A percentile compares a stretch with the other conserved stretches of the same genome.
Evolutionary conservation across 1,284 basidiomycete species (phyloP).

Genomic region (Cronartium ribicola): DNA sequence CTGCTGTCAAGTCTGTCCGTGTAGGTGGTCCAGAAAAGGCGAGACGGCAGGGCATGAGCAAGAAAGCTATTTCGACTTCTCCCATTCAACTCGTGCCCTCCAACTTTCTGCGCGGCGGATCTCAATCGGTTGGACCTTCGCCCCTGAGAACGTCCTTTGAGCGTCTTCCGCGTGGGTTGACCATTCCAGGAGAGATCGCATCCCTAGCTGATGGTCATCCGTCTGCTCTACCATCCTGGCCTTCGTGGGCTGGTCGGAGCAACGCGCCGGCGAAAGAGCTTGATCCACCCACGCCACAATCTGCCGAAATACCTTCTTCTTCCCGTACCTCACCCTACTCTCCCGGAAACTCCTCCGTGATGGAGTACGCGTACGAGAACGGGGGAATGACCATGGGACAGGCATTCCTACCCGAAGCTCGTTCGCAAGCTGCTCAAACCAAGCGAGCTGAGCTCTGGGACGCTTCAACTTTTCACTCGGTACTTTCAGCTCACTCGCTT

Average conservation of each 20-base stretch:
- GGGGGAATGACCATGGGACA: background rate
- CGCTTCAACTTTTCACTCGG: background rate
- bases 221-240: background rate
- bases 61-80: background rate
- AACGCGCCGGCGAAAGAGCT: background rate
- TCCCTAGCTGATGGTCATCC: background rate
- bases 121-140: background rate
- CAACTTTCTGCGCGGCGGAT: background rate
- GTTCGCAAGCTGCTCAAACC: background rate
- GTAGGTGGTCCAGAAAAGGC: background rate
- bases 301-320: background rate
- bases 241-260: background rate
- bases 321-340: background rate
- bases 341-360: background rate
- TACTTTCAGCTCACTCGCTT: background rate
- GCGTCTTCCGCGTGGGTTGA: background rate
- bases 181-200: background rate
- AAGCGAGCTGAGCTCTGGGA: background rate
- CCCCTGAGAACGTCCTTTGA: background rate
- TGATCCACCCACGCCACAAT: background rate
- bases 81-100: background rate
- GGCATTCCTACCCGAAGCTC: background rate
- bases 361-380: background rate
- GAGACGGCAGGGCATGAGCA: background rate
- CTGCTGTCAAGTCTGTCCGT: background rate